These are phyloP conservation scores for Cercis canadensis DNA, from an alignment of 306 rosid species.

Conservation along the genomic window DNA sequence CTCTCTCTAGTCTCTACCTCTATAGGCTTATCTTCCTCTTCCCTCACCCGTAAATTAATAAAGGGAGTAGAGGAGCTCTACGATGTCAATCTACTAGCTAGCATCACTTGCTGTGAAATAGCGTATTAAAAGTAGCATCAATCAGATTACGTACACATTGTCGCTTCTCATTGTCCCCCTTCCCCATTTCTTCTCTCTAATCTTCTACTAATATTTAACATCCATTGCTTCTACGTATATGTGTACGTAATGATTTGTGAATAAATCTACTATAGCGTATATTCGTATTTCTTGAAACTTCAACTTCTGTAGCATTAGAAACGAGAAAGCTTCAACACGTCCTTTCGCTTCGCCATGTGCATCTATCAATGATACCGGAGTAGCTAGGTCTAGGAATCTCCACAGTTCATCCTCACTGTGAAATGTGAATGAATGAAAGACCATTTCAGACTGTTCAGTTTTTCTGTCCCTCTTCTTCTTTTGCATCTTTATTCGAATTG, in stretches of 20 bases:
- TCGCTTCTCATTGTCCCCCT: no score
- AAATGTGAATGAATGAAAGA: background rate
- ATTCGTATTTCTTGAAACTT: background rate
- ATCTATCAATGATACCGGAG: no score
- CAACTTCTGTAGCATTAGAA: background rate
- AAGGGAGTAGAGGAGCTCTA: slow-evolving; percentile 23
- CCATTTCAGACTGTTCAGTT: slow-evolving; percentile 24
- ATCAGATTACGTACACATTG: slow-evolving; percentile 45
- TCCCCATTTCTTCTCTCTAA: no score
- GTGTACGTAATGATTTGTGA: no score
- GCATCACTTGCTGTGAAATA: slow-evolving; percentile 48
- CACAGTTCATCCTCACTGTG: background rate
- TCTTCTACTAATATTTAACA: no score
- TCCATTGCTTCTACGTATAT: background rate
- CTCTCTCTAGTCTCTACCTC: slow-evolving; percentile 32
- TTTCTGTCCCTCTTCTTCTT: background rate
- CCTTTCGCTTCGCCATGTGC: background rate
- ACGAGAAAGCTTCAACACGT: background rate
- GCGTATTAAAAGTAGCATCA: slow-evolving; percentile 41
- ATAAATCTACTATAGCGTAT: no score
- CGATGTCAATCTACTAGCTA: background rate
- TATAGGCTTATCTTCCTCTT: background rate
- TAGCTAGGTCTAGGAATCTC: slow-evolving; percentile 35
- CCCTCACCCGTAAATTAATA: slow-evolving; percentile 29
- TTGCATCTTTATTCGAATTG: slow-evolving; percentile 32